Evolutionary conservation across 768 basidiomycete species (phyloP), one percentile per base, ranked within the genome.

Genomic region (Lanmaoa rubissima): DNA sequence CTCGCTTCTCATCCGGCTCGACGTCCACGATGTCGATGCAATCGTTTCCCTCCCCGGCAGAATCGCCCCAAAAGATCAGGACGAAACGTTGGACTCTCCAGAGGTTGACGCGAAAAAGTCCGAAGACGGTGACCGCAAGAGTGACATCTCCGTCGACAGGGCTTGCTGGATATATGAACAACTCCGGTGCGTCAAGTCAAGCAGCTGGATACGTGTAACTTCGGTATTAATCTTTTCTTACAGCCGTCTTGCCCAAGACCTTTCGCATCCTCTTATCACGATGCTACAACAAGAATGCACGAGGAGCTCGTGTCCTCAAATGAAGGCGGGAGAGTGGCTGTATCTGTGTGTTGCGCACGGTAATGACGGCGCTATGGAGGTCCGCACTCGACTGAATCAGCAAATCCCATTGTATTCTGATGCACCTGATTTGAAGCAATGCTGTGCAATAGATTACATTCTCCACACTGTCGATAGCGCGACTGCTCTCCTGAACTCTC

Each of bases 241-340:
- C 51, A 94, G 92, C 65, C 90, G 93, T 21, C 82, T 95, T 12
- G 90, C 92, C 7, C 90, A 92, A 71, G 93, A 95, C 70, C 78
- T 95, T 34, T 86, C 89, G 0, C 87, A 92, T 64, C 92, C 92
- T 5, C 78, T 94, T 41, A 90, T 95, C 45, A 90, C 88, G 2
- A 86, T 84, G 68, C 75, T 94, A 40, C 92, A 94, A 68, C 85
- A 88, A 63, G 91, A 92, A 69, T 98, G 95, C 69, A 92, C 87
- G 13, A 84, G 91, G 39, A 74, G 80, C 36, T 83, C 88, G 11
- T 99, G 96, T 77, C 92, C 94, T 1, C 88, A 96, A 74, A 99
- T 99, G 96, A 95, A 95, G 72, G 94, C 95, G n/a, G 92, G 92
- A 53, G 93, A 98, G 77, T 98, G 96, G 96, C 79, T 92, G 31